Conservation (phyloP, 495 filamentous ascomycete genomes). For the Talaromyces ruber region DNA sequence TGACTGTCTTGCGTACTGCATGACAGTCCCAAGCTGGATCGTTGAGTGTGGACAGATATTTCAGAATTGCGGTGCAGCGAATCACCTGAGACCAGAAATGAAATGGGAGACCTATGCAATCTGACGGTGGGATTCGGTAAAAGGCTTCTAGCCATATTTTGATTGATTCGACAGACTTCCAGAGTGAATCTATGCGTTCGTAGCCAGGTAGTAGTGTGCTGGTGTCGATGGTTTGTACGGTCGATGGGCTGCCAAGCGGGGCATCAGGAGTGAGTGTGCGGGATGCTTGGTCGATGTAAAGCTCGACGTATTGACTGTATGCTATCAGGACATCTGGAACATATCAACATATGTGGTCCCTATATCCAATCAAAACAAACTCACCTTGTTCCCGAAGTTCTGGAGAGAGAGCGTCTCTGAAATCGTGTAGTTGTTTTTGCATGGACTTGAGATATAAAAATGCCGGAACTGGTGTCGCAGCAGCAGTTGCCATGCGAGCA, state of each 20-base stretch:
- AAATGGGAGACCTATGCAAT: slow-evolving; percentile 20
- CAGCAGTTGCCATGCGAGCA: slow-evolving; percentile 5
- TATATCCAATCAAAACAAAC: too few species aligned
- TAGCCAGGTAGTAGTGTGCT: slow-evolving; percentile 13
- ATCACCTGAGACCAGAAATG: slow-evolving; percentile 29
- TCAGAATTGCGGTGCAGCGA: slow-evolving; percentile 24
- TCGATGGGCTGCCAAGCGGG: slow-evolving; percentile 9
- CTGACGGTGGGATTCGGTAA: slow-evolving; percentile 15
- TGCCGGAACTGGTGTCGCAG: slow-evolving; percentile 8
- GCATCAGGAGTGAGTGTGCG: slow-evolving; percentile 16
- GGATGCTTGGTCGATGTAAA: slow-evolving; percentile 26
- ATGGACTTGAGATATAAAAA: slow-evolving; percentile 19
- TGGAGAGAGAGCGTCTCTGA: slow-evolving; percentile 10
- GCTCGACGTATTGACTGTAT: slow-evolving; percentile 24
- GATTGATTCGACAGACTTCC: slow-evolving; percentile 24
- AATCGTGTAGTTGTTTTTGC: slow-evolving; percentile 15
- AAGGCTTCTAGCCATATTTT: slow-evolving; percentile 27
- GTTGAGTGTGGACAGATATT: slow-evolving; percentile 27
- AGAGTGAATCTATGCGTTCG: slow-evolving; percentile 25
- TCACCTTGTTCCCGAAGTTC: slow-evolving; percentile 13
- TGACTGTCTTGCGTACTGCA: slow-evolving; percentile 22
- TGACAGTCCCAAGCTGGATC: slow-evolving; percentile 33
- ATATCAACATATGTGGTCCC: slow-evolving; percentile 5
- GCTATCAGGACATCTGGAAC: slow-evolving; percentile 20
- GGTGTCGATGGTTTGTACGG: not conserved